These are phyloP conservation scores for Tephrocybe sp. DNA, from an alignment of 768 basidiomycete species.

Conservation along the genomic window DNA sequence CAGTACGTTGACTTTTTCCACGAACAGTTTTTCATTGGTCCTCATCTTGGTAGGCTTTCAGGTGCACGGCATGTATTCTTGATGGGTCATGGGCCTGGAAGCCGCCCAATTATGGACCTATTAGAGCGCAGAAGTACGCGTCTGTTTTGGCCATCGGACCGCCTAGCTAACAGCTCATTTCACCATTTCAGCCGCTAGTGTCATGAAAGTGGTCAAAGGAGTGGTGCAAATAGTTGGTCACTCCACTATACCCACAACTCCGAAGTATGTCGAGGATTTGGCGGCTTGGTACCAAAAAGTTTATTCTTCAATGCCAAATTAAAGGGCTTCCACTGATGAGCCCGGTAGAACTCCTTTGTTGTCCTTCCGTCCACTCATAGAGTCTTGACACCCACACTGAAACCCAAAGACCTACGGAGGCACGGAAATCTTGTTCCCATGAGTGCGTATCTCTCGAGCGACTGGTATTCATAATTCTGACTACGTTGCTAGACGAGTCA, in stretches of 20 bases:
- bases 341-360: conserved; percentile 67
- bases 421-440: conserved; percentile 67
- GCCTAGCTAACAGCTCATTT: neutral
- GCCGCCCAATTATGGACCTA: conserved; percentile 72
- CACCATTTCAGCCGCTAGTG: conserved; percentile 37
- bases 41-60: conserved; percentile 53
- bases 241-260: conserved; percentile 51
- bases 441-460: conserved; percentile 41
- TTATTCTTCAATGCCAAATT: conserved; percentile 12
- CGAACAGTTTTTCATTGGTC: neutral
- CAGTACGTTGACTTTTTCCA: conserved; percentile 52
- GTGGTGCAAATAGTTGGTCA: conserved; percentile 81
- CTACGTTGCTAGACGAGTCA: conserved; percentile 50
- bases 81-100: conserved; percentile 87
- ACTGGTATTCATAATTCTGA: neutral
- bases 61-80: conserved; percentile 72
- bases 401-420: conserved; percentile 48
- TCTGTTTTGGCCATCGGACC: neutral
- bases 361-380: conserved; percentile 67
- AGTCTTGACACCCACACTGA: conserved; percentile 40
- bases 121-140: conserved; percentile 67
- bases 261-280: conserved; percentile 55
- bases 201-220: conserved; percentile 64
- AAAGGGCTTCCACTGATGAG: conserved; percentile 2
- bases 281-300: conserved; percentile 77